A percentile compares a stretch with the other conserved stretches of the same genome.
phyloP scores from a whole-genome alignment of 305 asterid genomes.

The Fraxinus baroniana region DNA sequence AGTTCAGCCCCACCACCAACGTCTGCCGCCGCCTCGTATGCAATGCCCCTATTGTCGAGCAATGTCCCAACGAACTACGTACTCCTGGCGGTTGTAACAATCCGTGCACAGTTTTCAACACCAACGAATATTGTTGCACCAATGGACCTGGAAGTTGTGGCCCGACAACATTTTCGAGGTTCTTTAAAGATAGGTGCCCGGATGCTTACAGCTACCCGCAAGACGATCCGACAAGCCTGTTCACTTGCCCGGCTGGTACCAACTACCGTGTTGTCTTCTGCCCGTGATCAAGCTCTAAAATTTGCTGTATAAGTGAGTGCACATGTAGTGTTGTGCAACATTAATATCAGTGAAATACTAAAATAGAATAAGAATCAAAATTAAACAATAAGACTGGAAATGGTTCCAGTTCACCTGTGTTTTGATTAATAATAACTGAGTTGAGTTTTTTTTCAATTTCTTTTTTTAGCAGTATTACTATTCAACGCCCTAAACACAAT shows the following conservation, averaged over 20 bases:
- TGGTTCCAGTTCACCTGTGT: background rate
- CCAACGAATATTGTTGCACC: constrained; percentile 27
- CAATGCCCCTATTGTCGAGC: background rate
- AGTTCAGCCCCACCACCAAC: constrained; percentile 17
- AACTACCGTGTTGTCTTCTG: constrained; percentile 32
- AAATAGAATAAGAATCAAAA: background rate
- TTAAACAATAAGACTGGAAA: background rate
- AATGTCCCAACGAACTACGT: constrained; percentile 20
- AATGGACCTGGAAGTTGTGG: constrained; percentile 11
- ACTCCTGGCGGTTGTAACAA: constrained; percentile 33
- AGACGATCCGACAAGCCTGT: constrained; percentile 25
- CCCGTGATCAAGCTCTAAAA: constrained; percentile 14
- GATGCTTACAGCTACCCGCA: constrained; percentile 33
- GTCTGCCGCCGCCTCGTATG: constrained; percentile 16
- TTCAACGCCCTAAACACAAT: background rate
- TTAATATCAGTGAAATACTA: background rate
- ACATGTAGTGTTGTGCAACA: background rate
- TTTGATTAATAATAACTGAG: background rate
- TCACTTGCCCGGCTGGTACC: constrained; percentile 27
- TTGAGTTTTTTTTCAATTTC: background rate
- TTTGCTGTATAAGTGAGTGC: background rate
- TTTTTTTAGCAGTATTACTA: background rate
- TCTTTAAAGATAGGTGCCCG: constrained; percentile 27
- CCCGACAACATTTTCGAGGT: constrained; percentile 5
- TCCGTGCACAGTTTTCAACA: constrained; percentile 28